Conservation (phyloP, 2,329 filamentous ascomycete genomes). For the Pseudocercospora crystallina region DNA sequence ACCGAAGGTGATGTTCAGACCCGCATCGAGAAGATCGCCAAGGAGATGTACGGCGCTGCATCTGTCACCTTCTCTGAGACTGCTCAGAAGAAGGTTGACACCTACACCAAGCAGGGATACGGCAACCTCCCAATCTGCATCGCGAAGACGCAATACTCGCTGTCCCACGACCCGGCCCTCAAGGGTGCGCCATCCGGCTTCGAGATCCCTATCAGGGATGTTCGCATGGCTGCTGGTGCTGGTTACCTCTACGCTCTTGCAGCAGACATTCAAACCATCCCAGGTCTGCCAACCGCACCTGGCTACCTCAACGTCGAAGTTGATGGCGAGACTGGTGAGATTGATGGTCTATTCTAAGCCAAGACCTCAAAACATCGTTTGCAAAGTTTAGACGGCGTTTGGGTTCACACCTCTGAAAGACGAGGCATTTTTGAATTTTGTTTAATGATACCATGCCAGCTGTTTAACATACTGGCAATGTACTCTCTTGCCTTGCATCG, state of each 20-base stretch:
- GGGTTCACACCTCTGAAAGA: neutral
- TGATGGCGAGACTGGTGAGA: conserved; percentile 52
- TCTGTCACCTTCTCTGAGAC: conserved; percentile 90
- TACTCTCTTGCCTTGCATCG: no score
- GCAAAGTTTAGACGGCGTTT: conserved; percentile 8
- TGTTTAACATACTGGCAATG: no score
- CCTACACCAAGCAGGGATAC: conserved; percentile 88
- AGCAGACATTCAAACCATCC: conserved; percentile 97
- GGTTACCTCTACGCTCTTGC: conserved; percentile 94
- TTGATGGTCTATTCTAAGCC: conserved; percentile 74
- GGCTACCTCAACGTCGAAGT: conserved; percentile 93
- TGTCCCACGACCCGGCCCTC: conserved; percentile 86
- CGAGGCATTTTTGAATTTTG: neutral
- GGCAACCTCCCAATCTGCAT: conserved; percentile 92
- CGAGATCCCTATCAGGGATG: conserved; percentile 90
- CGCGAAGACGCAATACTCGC: conserved; percentile 96
- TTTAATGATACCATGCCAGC: conserved; percentile 5
- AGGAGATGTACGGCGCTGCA: conserved; percentile 90
- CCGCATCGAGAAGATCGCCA: conserved; percentile 86
- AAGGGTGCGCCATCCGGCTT: conserved; percentile 96
- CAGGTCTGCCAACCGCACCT: conserved; percentile 88
- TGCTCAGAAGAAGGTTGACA: conserved; percentile 94
- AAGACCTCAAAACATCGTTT: neutral
- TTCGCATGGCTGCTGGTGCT: conserved; percentile 88
- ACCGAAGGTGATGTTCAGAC: conserved; percentile 78